These are phyloP conservation scores for Pilaira anomala DNA, from an alignment of 192 early-diverging fungal genomes.

Conservation along the genomic window DNA sequence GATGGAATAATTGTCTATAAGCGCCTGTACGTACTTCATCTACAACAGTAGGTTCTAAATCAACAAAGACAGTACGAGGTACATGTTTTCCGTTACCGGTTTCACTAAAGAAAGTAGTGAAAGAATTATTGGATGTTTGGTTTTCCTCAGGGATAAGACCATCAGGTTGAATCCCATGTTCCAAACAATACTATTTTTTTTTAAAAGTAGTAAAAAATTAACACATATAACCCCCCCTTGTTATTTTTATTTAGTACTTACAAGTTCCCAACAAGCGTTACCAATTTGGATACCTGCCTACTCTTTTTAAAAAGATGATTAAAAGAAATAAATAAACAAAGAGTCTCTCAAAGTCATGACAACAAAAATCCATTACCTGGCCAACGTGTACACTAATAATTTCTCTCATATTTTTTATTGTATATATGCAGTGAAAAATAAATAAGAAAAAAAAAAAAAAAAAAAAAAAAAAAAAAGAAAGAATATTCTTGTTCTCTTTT, in stretches of 20 bases:
- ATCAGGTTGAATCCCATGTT: slow-evolving; percentile 97
- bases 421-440: neutral
- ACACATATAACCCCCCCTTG: neutral
- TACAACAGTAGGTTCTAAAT: slow-evolving; percentile 92
- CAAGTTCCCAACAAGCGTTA: slow-evolving; percentile 21
- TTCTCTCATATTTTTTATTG: slow-evolving; percentile 33
- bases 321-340: neutral
- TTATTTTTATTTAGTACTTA: slow-evolving; percentile 9
- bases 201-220: too few species aligned
- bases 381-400: slow-evolving; percentile 45
- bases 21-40: slow-evolving; percentile 98
- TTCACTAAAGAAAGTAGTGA: slow-evolving; percentile 99
- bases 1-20: slow-evolving; percentile 82
- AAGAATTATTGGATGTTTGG: slow-evolving; percentile 26
- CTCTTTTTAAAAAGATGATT: too few species aligned
- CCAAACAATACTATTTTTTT: slow-evolving; percentile 73
- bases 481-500: neutral
- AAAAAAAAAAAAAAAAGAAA: slow-evolving; percentile 11
- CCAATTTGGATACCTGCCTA: slow-evolving; percentile 18
- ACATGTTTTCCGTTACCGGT: slow-evolving; percentile 99
- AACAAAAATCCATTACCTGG: slow-evolving; percentile 64
- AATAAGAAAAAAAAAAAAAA: neutral
- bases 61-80: slow-evolving; percentile 98
- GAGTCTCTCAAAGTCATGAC: slow-evolving; percentile 47
- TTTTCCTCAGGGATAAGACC: slow-evolving; percentile 60